Conservation (phyloP, 2,329 filamentous ascomycete species). For the Ophiostoma ulmi region DNA sequence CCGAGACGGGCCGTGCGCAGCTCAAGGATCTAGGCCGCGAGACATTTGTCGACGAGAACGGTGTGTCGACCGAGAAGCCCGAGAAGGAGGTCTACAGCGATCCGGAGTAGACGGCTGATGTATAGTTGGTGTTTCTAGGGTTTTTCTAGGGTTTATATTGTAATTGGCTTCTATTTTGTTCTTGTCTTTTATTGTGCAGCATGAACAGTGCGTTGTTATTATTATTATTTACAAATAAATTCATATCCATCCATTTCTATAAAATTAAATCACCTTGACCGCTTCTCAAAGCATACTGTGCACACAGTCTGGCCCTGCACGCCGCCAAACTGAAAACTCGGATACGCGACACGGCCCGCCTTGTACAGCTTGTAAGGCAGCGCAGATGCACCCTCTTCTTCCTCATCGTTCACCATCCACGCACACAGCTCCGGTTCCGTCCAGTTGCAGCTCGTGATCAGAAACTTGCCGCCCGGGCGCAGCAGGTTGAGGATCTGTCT, state of each 20-base stretch:
- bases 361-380: conserved; percentile 45
- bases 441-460: conserved; percentile 98
- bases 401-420: conserved; percentile 62
- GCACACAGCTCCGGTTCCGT: conserved; percentile 75
- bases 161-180: neutral
- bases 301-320: conserved; percentile 83
- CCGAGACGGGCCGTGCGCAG: conserved; percentile 73
- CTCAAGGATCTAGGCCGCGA: conserved; percentile 63
- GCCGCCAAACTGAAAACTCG: conserved; percentile 83
- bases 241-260: neutral
- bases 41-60: conserved; percentile 19
- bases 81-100: conserved; percentile 26
- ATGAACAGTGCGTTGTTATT: neutral
- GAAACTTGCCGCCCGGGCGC: conserved; percentile 63
- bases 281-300: conserved; percentile 70
- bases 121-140: neutral
- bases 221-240: neutral
- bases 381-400: neutral
- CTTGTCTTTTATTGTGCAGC: neutral
- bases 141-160: neutral
- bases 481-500: conserved; percentile 64
- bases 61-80: neutral
- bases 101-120: conserved; percentile 23
- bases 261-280: neutral
- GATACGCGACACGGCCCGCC: conserved; percentile 70